These are phyloP conservation scores for Phytophthora vignae DNA, from an alignment of 352 stramenopile genomes.

Conservation along the genomic window DNA sequence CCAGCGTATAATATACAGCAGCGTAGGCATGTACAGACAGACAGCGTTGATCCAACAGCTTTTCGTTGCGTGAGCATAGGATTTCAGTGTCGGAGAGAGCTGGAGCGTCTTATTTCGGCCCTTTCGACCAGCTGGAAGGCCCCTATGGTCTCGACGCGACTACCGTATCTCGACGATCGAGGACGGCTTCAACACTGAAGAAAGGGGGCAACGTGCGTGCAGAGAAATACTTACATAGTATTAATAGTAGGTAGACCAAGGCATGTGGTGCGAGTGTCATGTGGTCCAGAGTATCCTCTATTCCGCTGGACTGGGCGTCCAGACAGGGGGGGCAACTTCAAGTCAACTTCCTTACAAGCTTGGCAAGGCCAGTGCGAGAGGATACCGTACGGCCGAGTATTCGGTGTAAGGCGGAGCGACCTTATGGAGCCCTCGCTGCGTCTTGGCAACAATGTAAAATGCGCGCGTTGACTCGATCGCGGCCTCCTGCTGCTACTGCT, in stretches of 20 bases:
- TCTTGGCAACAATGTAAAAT: constrained; percentile 34
- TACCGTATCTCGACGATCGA: constrained; percentile 5
- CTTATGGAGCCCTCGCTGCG: constrained; percentile 19
- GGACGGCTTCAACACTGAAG: not conserved
- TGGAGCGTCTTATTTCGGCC: constrained; percentile 27
- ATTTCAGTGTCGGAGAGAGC: constrained; percentile 31
- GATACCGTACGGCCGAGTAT: constrained; percentile 19
- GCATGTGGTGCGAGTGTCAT: constrained; percentile 20
- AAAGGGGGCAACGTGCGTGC: constrained; percentile 10
- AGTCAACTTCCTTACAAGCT: constrained; percentile 18
- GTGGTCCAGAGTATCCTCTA: constrained; percentile 20
- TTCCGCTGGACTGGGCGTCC: constrained; percentile 7
- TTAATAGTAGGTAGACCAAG: not conserved
- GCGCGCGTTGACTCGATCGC: constrained; percentile 5
- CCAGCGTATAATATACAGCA: not conserved
- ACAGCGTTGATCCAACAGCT: not conserved
- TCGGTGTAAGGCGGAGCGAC: constrained; percentile 11
- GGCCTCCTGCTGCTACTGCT: not conserved
- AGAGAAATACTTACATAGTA: constrained; percentile 17
- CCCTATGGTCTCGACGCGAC: constrained; percentile 22
- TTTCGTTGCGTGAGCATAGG: not conserved
- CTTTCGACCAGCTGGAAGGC: constrained; percentile 30
- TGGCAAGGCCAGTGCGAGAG: constrained; percentile 1
- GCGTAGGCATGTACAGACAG: too few relatives aligned
- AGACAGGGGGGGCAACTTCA: constrained; percentile 19